Percentiles rank a stretch among this genome's conserved stretches.
Evolutionary conservation across 305 asterid genomes (phyloP).

Genomic region (Fraxinus greggii): DNA sequence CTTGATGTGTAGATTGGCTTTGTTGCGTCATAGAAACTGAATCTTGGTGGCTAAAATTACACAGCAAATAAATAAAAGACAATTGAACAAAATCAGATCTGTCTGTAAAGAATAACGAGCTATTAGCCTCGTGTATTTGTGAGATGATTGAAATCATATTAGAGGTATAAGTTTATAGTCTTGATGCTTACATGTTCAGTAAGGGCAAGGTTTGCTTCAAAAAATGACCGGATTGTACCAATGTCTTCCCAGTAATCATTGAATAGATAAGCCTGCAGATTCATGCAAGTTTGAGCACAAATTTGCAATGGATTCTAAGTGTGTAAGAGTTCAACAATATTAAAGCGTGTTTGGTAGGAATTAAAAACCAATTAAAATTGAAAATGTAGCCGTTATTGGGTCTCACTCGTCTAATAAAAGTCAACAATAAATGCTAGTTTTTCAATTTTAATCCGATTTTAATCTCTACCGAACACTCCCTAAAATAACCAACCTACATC

Average conservation of each 20-base stretch:
- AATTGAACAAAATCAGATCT: background rate
- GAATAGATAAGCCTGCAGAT: slow-evolving; percentile 77
- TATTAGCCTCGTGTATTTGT: background rate
- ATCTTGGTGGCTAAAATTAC: slow-evolving; percentile 76
- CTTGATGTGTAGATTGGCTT: slow-evolving; percentile 93
- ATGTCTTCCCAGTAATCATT: slow-evolving; percentile 98
- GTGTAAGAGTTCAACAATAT: background rate
- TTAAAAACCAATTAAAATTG: no score
- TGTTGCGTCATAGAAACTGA: slow-evolving; percentile 91
- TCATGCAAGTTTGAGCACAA: background rate
- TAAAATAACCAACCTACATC: background rate
- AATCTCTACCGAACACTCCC: no score
- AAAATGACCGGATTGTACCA: slow-evolving; percentile 93
- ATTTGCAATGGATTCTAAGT: background rate
- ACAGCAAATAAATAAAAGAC: slow-evolving; percentile 7
- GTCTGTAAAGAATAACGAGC: background rate
- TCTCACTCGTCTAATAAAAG: no score
- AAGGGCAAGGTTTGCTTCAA: slow-evolving; percentile 95
- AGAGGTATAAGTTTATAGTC: background rate
- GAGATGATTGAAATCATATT: slow-evolving; percentile 8
- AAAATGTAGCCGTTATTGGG: no score
- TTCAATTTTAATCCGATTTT: no score
- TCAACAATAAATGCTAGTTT: no score
- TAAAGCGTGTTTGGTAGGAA: no score
- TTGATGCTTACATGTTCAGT: slow-evolving; percentile 77